phyloP scores from a whole-genome alignment of 345 rosid species.

The Gossypium australe region DNA sequence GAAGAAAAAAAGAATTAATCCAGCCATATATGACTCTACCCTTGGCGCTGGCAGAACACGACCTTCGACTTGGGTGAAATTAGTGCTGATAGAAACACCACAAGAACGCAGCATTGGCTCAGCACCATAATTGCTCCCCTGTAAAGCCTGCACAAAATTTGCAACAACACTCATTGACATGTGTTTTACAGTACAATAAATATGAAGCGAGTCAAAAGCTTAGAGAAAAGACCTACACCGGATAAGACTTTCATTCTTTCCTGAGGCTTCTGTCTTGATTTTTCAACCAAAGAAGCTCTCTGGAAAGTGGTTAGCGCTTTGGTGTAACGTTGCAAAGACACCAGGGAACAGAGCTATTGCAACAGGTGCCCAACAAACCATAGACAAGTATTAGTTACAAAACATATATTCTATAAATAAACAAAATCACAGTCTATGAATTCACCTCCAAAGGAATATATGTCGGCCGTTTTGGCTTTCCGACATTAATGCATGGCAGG shows the following conservation, averaged over 20 bases:
- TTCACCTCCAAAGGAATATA: conserved; percentile 78
- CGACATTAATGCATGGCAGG: conserved; percentile 86
- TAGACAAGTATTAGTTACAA: neutral
- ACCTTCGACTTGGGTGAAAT: conserved; percentile 76
- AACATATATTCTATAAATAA: neutral
- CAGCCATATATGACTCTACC: conserved; percentile 27
- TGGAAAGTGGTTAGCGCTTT: conserved; percentile 69
- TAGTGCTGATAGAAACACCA: conserved; percentile 57
- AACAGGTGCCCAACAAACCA: neutral
- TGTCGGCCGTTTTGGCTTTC: conserved; percentile 82
- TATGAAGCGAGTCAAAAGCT: conserved; percentile 5
- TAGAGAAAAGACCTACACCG: conserved; percentile 33
- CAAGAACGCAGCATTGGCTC: conserved; percentile 68
- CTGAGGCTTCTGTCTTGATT: conserved; percentile 89
- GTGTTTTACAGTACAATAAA: neutral
- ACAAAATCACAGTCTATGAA: neutral
- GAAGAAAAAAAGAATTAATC: neutral
- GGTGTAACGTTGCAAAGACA: conserved; percentile 84
- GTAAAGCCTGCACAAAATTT: conserved; percentile 52
- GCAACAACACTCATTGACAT: neutral
- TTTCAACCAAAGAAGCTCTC: conserved; percentile 78
- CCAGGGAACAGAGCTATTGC: conserved; percentile 66
- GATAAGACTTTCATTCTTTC: conserved; percentile 75
- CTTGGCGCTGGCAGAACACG: conserved; percentile 78
- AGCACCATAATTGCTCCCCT: conserved; percentile 53